Percentiles rank a stretch among this genome's conserved stretches.
Conservation (phyloP, 371 early-diverging fungal species). For the Mucor velutinosus region DNA sequence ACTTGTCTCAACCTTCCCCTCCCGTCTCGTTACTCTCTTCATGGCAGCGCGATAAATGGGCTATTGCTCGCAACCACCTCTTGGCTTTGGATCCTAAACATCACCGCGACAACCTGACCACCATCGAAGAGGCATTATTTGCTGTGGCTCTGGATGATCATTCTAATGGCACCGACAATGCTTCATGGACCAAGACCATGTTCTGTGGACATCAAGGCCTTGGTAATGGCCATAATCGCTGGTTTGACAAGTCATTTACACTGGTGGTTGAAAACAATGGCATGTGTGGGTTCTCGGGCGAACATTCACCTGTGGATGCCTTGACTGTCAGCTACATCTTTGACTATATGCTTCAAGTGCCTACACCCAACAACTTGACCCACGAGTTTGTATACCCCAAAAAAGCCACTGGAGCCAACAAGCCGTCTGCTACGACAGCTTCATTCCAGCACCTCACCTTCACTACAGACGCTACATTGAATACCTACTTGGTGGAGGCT, state of each 20-base stretch:
- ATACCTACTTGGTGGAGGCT: constrained; percentile 56
- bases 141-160: constrained; percentile 79
- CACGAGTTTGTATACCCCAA: constrained; percentile 7
- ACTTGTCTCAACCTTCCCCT: constrained; percentile 42
- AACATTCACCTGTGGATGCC: constrained; percentile 85
- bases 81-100: constrained; percentile 46
- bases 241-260: constrained; percentile 86
- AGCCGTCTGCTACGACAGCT: not conserved
- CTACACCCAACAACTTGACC: constrained; percentile 19
- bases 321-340: constrained; percentile 67
- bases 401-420: not conserved
- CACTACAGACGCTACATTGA: constrained; percentile 49
- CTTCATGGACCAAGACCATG: constrained; percentile 35
- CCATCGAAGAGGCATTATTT: constrained; percentile 74
- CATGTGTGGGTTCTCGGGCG: constrained; percentile 73
- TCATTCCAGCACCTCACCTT: constrained; percentile 51
- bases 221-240: constrained; percentile 78
- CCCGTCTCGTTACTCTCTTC: constrained; percentile 80
- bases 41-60: constrained; percentile 88
- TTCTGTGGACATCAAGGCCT: constrained; percentile 35
- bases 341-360: constrained; percentile 60
- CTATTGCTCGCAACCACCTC: constrained; percentile 63
- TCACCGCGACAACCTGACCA: constrained; percentile 52
- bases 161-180: constrained; percentile 30
- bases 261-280: constrained; percentile 74